Percentiles rank a stretch among this genome's conserved stretches.
These are phyloP conservation scores for Rhynchosporium secalis DNA, from an alignment of 2,329 filamentous ascomycete genomes.

Conservation along the genomic window DNA sequence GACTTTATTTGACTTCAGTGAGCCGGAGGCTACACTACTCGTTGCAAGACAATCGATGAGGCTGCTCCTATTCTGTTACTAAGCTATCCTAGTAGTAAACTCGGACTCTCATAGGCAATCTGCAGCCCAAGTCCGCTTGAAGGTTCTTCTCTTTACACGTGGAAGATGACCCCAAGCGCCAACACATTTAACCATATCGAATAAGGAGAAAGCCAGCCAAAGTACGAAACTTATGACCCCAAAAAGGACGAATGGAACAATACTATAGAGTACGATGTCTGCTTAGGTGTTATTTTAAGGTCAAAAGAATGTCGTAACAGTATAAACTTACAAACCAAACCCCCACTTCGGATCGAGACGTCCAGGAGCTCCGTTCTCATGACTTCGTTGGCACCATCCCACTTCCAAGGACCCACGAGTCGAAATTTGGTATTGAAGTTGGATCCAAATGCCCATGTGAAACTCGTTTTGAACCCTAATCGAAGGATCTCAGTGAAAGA, in stretches of 20 bases:
- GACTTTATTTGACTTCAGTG: too few relatives aligned
- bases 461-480: slow-evolving; percentile 42
- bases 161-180: not conserved
- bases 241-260: slow-evolving; percentile 2
- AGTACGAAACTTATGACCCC: slow-evolving; percentile 2
- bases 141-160: not conserved
- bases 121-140: not conserved
- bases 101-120: too few relatives aligned
- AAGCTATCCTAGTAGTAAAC: too few relatives aligned
- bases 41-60: too few relatives aligned
- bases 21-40: too few relatives aligned
- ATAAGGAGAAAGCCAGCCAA: slow-evolving; percentile 2
- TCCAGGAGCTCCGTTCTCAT: slow-evolving; percentile 29
- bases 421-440: slow-evolving; percentile 54
- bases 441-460: slow-evolving; percentile 50
- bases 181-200: not conserved
- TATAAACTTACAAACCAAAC: slow-evolving; percentile 4
- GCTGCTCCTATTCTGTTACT: too few relatives aligned
- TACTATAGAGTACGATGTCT: slow-evolving; percentile 7
- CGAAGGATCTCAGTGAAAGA: slow-evolving; percentile 41
- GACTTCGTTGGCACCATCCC: slow-evolving; percentile 23
- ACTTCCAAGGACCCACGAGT: slow-evolving; percentile 38
- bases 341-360: slow-evolving; percentile 4
- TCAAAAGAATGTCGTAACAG: not conserved
- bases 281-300: not conserved